Percentiles rank a stretch among this genome's conserved stretches.
Evolutionary conservation across 805 yeast species (phyloP).

Genomic region (Candida insectorum): DNA sequence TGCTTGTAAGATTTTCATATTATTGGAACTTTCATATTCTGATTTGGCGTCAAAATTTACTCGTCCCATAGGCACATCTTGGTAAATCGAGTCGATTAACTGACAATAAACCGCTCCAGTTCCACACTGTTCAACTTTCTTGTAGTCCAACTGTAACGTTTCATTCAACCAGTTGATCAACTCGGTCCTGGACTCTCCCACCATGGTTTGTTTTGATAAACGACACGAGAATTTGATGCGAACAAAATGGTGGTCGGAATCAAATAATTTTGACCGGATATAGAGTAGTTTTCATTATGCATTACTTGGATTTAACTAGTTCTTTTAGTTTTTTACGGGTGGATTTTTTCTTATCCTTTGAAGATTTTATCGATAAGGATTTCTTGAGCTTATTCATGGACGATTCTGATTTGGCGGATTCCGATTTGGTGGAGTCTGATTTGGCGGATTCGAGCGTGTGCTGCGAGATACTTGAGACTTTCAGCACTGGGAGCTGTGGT

Average conservation of each 20-base stretch:
- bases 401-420: not conserved
- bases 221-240: no score
- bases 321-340: not conserved
- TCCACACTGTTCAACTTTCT: slow-evolving; percentile 90
- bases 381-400: not conserved
- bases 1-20: slow-evolving; percentile 83
- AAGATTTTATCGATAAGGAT: not conserved
- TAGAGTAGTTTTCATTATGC: no score
- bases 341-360: not conserved
- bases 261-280: no score
- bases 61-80: slow-evolving; percentile 76
- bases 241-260: no score
- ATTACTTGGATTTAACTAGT: not conserved
- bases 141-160: slow-evolving; percentile 58
- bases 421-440: no score
- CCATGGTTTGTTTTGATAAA: slow-evolving; percentile 6
- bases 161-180: slow-evolving; percentile 82
- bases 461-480: no score
- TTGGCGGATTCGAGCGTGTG: no score
- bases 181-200: slow-evolving; percentile 79
- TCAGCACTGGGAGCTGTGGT: no score
- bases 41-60: slow-evolving; percentile 68
- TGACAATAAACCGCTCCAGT: slow-evolving; percentile 95
- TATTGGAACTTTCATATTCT: slow-evolving; percentile 74
- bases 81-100: slow-evolving; percentile 78